Base-by-base conservation (phyloP, 768 basidiomycete genomes). In the Trametes sanguinea region DNA sequence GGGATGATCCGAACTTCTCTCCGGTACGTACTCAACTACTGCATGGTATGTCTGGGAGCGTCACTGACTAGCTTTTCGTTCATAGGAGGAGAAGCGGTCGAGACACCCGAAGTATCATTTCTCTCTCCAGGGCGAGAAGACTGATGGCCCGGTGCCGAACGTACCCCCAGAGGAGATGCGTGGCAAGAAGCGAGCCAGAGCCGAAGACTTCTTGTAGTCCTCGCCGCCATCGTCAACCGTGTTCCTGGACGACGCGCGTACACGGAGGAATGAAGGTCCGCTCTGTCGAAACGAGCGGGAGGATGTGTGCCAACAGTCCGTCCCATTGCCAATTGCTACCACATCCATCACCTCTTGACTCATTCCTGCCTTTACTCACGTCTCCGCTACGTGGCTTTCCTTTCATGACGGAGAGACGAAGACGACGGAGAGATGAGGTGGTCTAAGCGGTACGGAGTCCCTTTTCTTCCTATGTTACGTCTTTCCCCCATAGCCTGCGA, bases 181-280 rank as follows among this genome's bases (percentile, higher is more conserved):
- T 65, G 91, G 92, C 51, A 91, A 87, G 79, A 94, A 94, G 75
- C 79, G 93, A 50, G 89, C 92, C 50, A 80, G 91, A 66, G 93
- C 93, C 35, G 92, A 94, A 74, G 93, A 94, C 74, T 92, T 91
- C 74, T 75, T 94, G 68, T 92, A 74, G 66, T 54, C 47, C 42
- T 22, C 37, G 40, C 14, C n/a, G 14, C 27, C 11, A 16, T 43
- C 42, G 42, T 51, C 46, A 13, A 10, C 16, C 16, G 0, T 13
- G 30, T 39, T 5, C 11, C 47, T n/a, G 43, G 39, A 56, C 42
- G 47, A 35, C 51, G 13, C 17, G 53, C 54, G 58, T 50, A n/a
- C 16, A 11, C 37, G 56, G 60, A 30, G 62, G 54, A 45, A 27
- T 43, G 54, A 52, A 44, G 60, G 30, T 47, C 48, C 32, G n/a